phyloP scores from a whole-genome alignment of 768 basidiomycete species.

The Infundibulicybe gibba region DNA sequence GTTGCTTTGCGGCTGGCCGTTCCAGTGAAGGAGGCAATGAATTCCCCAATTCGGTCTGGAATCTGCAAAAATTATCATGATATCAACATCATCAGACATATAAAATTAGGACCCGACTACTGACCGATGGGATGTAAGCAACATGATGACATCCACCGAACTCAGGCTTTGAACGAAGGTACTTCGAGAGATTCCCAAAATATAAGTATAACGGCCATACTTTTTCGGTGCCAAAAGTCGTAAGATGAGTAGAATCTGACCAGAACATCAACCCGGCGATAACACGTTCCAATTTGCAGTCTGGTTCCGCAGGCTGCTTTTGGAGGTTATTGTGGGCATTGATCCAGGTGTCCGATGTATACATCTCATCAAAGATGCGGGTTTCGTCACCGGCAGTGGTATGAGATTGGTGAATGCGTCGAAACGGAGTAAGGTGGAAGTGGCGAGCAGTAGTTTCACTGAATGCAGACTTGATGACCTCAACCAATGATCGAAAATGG shows the following conservation, averaged over 20 bases:
- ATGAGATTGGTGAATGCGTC: constrained; percentile 10
- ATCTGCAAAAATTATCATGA: constrained; percentile 13
- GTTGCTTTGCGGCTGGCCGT: constrained; percentile 7
- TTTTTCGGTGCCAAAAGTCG: constrained; percentile 22
- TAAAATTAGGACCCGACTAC: not conserved
- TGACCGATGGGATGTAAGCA: constrained; percentile 28
- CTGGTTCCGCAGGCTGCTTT: constrained; percentile 5
- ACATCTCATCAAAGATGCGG: constrained; percentile 12
- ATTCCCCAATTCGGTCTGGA: constrained; percentile 19
- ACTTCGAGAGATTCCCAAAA: constrained; percentile 33
- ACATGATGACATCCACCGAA: constrained; percentile 19
- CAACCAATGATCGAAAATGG: constrained; percentile 14
- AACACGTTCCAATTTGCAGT: constrained; percentile 15
- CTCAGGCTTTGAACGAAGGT: constrained; percentile 15
- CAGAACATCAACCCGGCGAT: constrained; percentile 23
- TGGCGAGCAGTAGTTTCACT: constrained; percentile 9
- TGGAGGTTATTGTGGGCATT: constrained; percentile 12
- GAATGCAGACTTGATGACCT: constrained; percentile 19
- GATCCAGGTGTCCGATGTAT: constrained; percentile 16
- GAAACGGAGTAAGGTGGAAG: constrained; percentile 20
- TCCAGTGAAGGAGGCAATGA: constrained; percentile 10
- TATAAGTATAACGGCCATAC: constrained; percentile 32
- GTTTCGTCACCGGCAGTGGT: not conserved
- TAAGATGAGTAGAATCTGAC: constrained; percentile 25
- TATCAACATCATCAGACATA: not conserved